Conservation (phyloP, 192 early-diverging fungal species). For the Podila epicladia region DNA sequence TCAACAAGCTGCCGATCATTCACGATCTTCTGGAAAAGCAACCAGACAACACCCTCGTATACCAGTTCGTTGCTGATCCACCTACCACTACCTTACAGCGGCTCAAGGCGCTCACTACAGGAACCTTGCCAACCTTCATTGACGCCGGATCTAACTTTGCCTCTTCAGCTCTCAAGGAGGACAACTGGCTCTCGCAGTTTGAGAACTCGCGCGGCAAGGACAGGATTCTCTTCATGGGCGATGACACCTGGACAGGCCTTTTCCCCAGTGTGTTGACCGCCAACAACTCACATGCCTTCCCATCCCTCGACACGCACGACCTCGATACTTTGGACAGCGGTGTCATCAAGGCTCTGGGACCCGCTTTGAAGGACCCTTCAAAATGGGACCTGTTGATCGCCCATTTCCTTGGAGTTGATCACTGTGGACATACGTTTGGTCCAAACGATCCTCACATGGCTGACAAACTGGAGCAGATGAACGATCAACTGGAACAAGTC, state of each 20-base stretch:
- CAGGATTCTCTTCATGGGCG: constrained; percentile 85
- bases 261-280: constrained; percentile 72
- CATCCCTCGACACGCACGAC: constrained; percentile 85
- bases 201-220: constrained; percentile 41
- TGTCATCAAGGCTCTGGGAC: constrained; percentile 60
- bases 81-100: constrained; percentile 87
- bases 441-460: constrained; percentile 90
- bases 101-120: constrained; percentile 83
- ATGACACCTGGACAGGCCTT: constrained; percentile 95
- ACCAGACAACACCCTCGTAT: constrained; percentile 69
- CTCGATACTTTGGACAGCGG: constrained; percentile 94
- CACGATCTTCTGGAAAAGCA: constrained; percentile 53
- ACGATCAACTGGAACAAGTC: constrained; percentile 75
- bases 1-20: constrained; percentile 62
- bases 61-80: constrained; percentile 80
- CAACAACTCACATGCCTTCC: constrained; percentile 66
- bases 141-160: constrained; percentile 87
- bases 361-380: constrained; percentile 41
- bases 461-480: constrained; percentile 87
- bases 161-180: constrained; percentile 74
- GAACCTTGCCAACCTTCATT: constrained; percentile 85
- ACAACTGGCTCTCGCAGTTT: constrained; percentile 71
- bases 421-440: constrained; percentile 92
- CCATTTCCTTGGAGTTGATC: constrained; percentile 96
- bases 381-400: constrained; percentile 88